These are phyloP conservation scores for Coemansia asiatica DNA, from an alignment of 192 early-diverging fungal genomes.

Conservation along the genomic window DNA sequence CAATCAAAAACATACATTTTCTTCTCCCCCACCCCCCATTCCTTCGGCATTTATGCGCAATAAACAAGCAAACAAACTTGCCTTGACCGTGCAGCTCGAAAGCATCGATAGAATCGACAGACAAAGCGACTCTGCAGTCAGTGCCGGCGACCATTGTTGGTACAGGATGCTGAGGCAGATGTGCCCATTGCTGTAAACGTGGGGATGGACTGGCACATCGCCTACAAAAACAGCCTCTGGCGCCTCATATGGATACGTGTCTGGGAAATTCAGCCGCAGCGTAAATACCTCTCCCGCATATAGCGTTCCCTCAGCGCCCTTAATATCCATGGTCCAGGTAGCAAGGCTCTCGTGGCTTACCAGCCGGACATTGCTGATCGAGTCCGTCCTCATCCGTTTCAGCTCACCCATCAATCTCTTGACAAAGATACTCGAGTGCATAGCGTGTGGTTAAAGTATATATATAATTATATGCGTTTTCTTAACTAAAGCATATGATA, in stretches of 20 bases:
- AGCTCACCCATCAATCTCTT: conserved; percentile 45
- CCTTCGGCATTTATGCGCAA: too few species aligned
- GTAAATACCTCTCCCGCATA: conserved; percentile 60
- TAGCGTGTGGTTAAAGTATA: too few species aligned
- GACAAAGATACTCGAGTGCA: conserved; percentile 12
- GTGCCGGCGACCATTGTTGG: conserved; percentile 90
- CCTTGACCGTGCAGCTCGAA: conserved; percentile 79
- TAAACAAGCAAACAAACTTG: conserved; percentile 25
- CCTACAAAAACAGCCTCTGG: conserved; percentile 71
- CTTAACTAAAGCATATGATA: too few species aligned
- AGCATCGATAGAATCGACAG: conserved; percentile 92
- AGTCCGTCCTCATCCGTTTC: conserved; percentile 14
- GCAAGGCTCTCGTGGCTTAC: conserved; percentile 14
- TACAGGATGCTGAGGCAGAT: conserved; percentile 96
- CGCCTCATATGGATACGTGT: conserved; percentile 72
- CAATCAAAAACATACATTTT: conserved; percentile 8
- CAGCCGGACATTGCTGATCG: conserved; percentile 21
- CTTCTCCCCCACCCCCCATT: too few species aligned
- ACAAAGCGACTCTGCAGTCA: conserved; percentile 84
- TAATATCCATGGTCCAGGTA: conserved; percentile 64
- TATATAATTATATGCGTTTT: too few species aligned
- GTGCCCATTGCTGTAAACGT: conserved; percentile 90
- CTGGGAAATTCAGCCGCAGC: conserved; percentile 68
- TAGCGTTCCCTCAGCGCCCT: conserved; percentile 67
- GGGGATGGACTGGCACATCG: conserved; percentile 70